Conservation (phyloP, 2,329 filamentous ascomycete species). For the Stromatinia cepivora region DNA sequence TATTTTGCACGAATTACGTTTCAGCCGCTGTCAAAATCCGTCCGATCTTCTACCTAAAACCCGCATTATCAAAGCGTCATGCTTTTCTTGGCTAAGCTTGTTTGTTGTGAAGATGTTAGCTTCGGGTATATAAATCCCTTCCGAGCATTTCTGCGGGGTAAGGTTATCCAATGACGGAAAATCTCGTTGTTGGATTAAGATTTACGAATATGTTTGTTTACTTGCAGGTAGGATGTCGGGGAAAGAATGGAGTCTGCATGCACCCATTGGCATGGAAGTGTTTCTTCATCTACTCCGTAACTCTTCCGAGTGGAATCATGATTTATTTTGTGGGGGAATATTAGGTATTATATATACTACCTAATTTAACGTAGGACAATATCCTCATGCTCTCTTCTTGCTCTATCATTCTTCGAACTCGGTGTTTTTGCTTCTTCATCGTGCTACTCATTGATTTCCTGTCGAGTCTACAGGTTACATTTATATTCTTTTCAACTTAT, state of each 20-base stretch:
- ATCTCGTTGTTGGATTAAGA: background rate
- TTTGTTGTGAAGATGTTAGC: background rate
- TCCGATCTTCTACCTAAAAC: background rate
- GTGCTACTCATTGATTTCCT: background rate
- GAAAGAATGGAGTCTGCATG: background rate
- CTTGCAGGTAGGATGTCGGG: background rate
- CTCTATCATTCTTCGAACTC: background rate
- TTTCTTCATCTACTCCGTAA: background rate
- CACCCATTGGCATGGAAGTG: background rate
- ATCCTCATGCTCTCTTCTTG: background rate
- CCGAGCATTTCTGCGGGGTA: background rate
- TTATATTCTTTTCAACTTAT: background rate
- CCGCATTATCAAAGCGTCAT: background rate
- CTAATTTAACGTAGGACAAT: background rate
- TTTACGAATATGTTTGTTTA: background rate
- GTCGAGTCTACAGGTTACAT: slow-evolving; percentile 2
- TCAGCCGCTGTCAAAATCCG: background rate
- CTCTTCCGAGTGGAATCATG: background rate
- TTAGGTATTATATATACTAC: background rate
- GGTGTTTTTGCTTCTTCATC: background rate
- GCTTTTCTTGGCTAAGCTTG: background rate
- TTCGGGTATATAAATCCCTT: background rate
- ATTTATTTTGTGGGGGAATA: background rate
- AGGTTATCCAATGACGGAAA: background rate
- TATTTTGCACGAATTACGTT: slow-evolving; percentile 3